Evolutionary conservation across 257 asterid species (phyloP), one percentile per base, ranked within the genome.

Genomic region (Ligustrum vulgare): DNA sequence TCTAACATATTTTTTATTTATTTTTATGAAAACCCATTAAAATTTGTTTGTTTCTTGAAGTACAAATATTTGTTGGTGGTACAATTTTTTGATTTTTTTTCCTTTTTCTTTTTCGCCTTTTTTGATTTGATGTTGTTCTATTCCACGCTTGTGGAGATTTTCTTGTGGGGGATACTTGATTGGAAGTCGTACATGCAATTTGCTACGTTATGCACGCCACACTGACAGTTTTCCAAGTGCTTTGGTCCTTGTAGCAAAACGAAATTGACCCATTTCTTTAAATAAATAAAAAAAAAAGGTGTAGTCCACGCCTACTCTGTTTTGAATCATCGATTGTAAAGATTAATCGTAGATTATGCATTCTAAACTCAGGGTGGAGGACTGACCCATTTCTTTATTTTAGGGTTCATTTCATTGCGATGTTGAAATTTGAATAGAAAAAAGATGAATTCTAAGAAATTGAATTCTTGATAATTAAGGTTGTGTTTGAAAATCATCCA

Each of bases 141-240:
- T 60, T 60, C 72, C 73, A 3, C 28, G 33, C 49, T 70, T 67
- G 25, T 58, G 23, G 28, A 37, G 12, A 67, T 51, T 72, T 37
- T 77, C 60, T 62, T 34, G 67, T 47, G 25, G 41, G 28, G 15
- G 66, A 1, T 36, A 41, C 67, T 5, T 37, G 37, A 49, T 63
- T 77, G 41, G 13, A 45, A 75, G 41, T 47, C 31, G 75, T 63
- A 69, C 84, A 77, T 72, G 33, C 69, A 60, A 64, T 77, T 80
- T 75, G 81, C 76, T 28, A 79, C 39, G 80, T 34, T 65, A 70
- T 32, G 89, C 89, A 82, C 86, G 84, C 87, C 80, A 82, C 67
- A 72, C 89, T 80, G 85, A 80, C 86, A 49, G 69, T 81, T 77
- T 72, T 81, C 73, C 78, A 68, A 60, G n/a, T 69, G 66, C 18